Base-by-base conservation (phyloP, 2,329 filamentous ascomycete species). In the Aspergillus alliaceus region DNA sequence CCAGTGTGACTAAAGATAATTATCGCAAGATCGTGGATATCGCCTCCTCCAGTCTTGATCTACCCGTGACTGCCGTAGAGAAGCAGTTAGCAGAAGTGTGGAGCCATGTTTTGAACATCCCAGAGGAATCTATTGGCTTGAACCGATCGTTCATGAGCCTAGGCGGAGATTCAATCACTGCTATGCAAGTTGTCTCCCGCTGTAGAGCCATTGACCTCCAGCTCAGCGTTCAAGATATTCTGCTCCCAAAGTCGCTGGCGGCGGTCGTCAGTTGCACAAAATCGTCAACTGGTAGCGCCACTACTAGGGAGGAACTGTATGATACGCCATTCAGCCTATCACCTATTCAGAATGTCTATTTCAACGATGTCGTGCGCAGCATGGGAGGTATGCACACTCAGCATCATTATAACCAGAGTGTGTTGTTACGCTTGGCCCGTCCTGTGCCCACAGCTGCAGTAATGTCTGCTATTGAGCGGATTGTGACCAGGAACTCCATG, bases 271-370 rank as follows among this genome's bases (percentile, higher is more conserved):
- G 20, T 8, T 22, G 39, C 14, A 22, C 39, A 42, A 42, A 42
- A 7, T 14, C 5, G 22, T 12, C 22, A 11, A 15, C 39, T 11
- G 12, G n/a, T n/a, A n/a, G n/a, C 22, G 20, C 39, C 15, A 22
- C 25, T 14, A 42, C 20, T 25, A 25, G 39, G n/a, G 20, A 42
- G 25, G 39, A 42, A 42, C 24, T 3, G 14, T 42, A 42, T 14
- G 39, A 42, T 42, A 14, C 25, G 6, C 39, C 39, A 3, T 42
- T 42, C 14, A 7, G 39, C 20, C 55, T 62, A 2, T 63, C 59
- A 8, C 59, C 59, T 0, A 57, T 59, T 8, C 61, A 63, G n/a
- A 22, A 56, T 12, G 40, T 61, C 1, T 62, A 55, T 47, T 61
- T 61, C n/a, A 42, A 25, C 22, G 39, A 42, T 15, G 39, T 42